Base-by-base conservation (phyloP, 371 early-diverging fungal genomes). In the Mortierella sp. region DNA sequence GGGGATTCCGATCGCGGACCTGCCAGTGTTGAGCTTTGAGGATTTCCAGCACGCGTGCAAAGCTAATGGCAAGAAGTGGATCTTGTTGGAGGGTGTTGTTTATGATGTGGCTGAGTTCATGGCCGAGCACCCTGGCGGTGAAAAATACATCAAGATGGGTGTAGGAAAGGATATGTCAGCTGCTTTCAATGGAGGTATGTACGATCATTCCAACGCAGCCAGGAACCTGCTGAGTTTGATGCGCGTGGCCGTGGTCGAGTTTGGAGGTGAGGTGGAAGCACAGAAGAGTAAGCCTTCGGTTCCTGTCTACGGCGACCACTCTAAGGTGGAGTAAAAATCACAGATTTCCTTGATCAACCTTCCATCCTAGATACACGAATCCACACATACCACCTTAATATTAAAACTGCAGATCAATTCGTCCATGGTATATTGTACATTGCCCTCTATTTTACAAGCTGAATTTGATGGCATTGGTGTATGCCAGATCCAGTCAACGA, bases 51-150 rank as follows among this genome's bases (percentile, higher is more conserved):
- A 72, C 28, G 78, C 80, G 44, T 90, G 90, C 63, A 75, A 83
- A 66, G 83, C 85, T 56, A 75, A 89, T 23, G 84, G 83, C 65
- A 89, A 90, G 72, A 85, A 89, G 63, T 94, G 95, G 90, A 83
- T 97, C 60, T 80, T 97, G 43, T 87, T 98, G 46, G 94, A 94
- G 62, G 93, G 92, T 55, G 82, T 90, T 30, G 87, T 97, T 41
- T 95, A 97, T 80, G 97, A 98, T 81, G 94, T 98, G 43, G 85
- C 86, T 37, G 73, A 90, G 27, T 97, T 97, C 72, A 88, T 93
- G 73, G 81, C 91, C 32, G 90, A 95, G 50, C 97, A 97, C 69
- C 97, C 97, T 19, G 95, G 94, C 54, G 97, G 96, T 63, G 87
- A 84, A 50, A 87, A 90, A 51, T 91, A 93, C 61, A 72, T 97